Evolutionary conservation across 108 stramenopile genomes (phyloP).

Genomic region (Pseudonitzschia multiseries): DNA sequence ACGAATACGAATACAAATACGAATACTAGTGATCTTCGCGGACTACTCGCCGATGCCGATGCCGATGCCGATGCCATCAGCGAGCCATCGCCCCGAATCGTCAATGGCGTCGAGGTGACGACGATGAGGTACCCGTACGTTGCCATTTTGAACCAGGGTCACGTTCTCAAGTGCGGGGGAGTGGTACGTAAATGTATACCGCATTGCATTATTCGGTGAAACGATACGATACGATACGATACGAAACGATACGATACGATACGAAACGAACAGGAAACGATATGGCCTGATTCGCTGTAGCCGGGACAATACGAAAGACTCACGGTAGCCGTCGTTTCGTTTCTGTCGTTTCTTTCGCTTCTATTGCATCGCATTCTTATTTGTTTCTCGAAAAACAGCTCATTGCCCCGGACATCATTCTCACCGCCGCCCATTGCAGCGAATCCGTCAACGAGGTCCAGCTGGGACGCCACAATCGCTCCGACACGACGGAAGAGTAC

Average conservation of each 20-base stretch:
- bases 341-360: no score
- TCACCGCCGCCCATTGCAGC: constrained; percentile 12
- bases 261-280: neutral
- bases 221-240: no score
- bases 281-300: no score
- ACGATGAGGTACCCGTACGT: neutral
- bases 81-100: neutral
- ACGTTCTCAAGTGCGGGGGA: neutral
- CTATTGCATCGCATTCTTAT: no score
- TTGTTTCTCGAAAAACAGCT: neutral
- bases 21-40: no score
- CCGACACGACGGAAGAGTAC: neutral
- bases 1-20: no score
- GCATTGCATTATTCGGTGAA: neutral
- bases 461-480: neutral
- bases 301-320: no score
- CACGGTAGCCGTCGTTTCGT: no score
- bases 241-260: no score
- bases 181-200: neutral
- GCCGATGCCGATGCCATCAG: no score
- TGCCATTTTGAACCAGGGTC: neutral
- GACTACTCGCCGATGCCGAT: no score
- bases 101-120: neutral
- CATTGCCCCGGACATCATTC: constrained; percentile 13
- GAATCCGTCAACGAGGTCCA: neutral